Percentiles rank a stretch among this genome's conserved stretches.
Conservation (phyloP, 208 protist species). For the Leishmania major region DNA sequence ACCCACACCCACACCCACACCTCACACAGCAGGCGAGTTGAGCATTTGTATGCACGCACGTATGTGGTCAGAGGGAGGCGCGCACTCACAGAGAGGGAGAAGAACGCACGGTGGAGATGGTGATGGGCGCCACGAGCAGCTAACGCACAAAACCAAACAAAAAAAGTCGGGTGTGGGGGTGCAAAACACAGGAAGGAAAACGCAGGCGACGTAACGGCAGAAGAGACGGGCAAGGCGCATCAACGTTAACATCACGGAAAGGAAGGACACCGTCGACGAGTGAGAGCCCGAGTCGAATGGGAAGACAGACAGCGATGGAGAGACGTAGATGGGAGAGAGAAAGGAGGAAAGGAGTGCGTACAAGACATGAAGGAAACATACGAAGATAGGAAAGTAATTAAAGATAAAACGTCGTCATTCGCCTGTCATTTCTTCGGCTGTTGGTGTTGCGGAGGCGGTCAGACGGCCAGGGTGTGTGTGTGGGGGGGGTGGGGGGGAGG, state of each 20-base stretch:
- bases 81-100: background rate
- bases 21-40: background rate
- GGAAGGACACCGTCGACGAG: no score
- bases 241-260: no score
- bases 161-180: background rate
- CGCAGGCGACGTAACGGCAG: no score
- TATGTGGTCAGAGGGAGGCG: background rate
- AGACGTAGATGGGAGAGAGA: background rate
- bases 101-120: background rate
- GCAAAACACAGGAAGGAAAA: background rate
- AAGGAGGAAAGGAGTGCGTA: background rate
- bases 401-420: no score
- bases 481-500: background rate
- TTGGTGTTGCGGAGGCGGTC: no score
- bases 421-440: no score
- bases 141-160: background rate
- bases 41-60: background rate
- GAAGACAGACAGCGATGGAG: background rate
- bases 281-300: no score
- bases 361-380: no score
- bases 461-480: no score
- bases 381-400: no score
- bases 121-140: background rate
- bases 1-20: background rate
- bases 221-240: no score